These are phyloP conservation scores for Phanerodontia chrysosporium DNA, from an alignment of 768 basidiomycete genomes.

Conservation along the genomic window DNA sequence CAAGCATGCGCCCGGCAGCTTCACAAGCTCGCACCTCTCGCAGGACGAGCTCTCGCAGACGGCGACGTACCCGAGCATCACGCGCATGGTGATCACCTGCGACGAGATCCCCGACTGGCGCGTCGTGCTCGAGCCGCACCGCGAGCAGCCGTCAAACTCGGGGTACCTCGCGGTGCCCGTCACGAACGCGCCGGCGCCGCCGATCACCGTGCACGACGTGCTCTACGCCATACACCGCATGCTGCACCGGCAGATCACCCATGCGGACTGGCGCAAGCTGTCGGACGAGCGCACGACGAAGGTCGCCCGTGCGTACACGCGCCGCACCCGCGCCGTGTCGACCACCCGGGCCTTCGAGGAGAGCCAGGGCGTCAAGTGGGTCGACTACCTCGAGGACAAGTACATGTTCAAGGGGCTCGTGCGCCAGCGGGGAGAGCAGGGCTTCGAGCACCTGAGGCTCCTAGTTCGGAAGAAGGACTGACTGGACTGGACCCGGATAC, in stretches of 20 bases:
- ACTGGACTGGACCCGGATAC: neutral
- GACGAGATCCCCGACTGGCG: constrained; percentile 60
- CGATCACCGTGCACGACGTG: constrained; percentile 56
- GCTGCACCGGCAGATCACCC: constrained; percentile 35
- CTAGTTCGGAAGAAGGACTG: constrained; percentile 7
- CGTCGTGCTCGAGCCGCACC: constrained; percentile 40
- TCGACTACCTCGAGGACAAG: constrained; percentile 33
- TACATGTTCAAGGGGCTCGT: constrained; percentile 33
- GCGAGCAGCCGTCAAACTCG: constrained; percentile 14
- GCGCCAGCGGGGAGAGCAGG: constrained; percentile 19
- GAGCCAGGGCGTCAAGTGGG: constrained; percentile 33
- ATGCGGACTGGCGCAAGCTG: constrained; percentile 29
- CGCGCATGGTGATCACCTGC: constrained; percentile 51
- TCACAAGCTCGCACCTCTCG: constrained; percentile 33
- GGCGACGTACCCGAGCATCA: constrained; percentile 53
- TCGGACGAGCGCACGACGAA: constrained; percentile 23
- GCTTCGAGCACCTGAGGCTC: constrained; percentile 17
- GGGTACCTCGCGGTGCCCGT: constrained; percentile 17
- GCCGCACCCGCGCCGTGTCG: constrained; percentile 27
- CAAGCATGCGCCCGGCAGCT: constrained; percentile 34
- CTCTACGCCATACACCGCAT: constrained; percentile 44
- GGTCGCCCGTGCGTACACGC: constrained; percentile 33
- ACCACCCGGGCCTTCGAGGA: constrained; percentile 28
- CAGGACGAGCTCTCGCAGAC: constrained; percentile 44
- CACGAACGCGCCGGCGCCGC: constrained; percentile 26